These are phyloP conservation scores for Saccharomyces hybrid DNA, from an alignment of 1,139 yeast genomes.

Conservation along the genomic window DNA sequence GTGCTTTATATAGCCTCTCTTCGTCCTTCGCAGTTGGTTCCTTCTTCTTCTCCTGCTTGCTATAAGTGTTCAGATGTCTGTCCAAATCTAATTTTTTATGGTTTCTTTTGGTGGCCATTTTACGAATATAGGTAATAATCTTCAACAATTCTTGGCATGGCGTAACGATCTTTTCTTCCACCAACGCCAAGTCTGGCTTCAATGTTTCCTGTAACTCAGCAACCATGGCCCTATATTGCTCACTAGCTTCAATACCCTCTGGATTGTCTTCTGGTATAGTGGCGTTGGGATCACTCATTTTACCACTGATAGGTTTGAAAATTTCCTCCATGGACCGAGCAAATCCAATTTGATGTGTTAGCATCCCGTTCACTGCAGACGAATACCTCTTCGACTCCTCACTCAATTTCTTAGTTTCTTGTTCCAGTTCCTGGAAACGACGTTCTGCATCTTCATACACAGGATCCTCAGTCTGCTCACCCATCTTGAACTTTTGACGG, in stretches of 20 bases:
- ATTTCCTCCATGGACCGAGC: conserved; percentile 92
- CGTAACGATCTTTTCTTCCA: conserved; percentile 77
- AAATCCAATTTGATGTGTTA: conserved; percentile 86
- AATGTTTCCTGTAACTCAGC: conserved; percentile 75
- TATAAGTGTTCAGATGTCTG: conserved; percentile 62
- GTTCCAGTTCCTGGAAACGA: conserved; percentile 85
- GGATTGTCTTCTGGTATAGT: conserved; percentile 88
- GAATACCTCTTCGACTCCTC: conserved; percentile 87
- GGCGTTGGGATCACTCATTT: conserved; percentile 81
- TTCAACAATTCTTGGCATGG: conserved; percentile 90
- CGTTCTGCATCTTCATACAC: conserved; percentile 94
- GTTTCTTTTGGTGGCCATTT: conserved; percentile 91
- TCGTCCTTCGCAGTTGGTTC: conserved; percentile 84
- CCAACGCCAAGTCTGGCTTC: conserved; percentile 88
- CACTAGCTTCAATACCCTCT: conserved; percentile 90
- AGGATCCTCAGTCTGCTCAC: conserved; percentile 74
- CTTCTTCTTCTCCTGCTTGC: conserved; percentile 66
- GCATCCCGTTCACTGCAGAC: conserved; percentile 86
- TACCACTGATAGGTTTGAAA: conserved; percentile 91
- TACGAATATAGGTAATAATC: conserved; percentile 74
- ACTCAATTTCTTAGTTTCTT: conserved; percentile 80
- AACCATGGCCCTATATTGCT: conserved; percentile 82
- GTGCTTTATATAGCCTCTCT: conserved; percentile 79
- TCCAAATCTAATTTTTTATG: conserved; percentile 94
- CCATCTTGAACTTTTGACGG: conserved; percentile 78